A percentile compares a stretch with the other conserved stretches of the same genome.
These are phyloP conservation scores for Ilex paraguariensis DNA, from an alignment of 305 asterid species.

Conservation along the genomic window DNA sequence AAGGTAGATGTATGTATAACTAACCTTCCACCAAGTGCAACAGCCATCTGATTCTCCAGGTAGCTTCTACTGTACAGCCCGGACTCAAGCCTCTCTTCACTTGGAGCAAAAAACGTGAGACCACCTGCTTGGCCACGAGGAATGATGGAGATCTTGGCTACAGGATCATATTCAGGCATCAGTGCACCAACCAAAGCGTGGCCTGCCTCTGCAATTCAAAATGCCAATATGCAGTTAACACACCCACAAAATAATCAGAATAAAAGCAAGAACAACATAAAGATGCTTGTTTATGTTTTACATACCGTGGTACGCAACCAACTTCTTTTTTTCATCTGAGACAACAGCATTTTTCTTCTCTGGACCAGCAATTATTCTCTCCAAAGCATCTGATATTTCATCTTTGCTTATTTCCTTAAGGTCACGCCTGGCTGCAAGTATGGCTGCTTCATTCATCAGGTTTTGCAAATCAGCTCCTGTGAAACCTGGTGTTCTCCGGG, in stretches of 20 bases:
- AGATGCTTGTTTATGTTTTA: not conserved
- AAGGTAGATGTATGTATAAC: not conserved
- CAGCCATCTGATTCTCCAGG: slow-evolving; percentile 98
- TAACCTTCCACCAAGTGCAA: slow-evolving; percentile 96
- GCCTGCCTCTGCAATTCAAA: slow-evolving; percentile 71
- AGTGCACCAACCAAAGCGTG: slow-evolving; percentile 97
- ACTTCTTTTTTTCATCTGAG: slow-evolving; percentile 86
- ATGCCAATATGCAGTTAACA: not conserved
- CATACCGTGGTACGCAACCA: slow-evolving; percentile 87
- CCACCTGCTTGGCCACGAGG: slow-evolving; percentile 99
- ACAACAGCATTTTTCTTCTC: slow-evolving; percentile 97
- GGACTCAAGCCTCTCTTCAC: slow-evolving; percentile 93
- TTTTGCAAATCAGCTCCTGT: slow-evolving; percentile 96
- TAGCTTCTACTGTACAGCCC: slow-evolving; percentile 95
- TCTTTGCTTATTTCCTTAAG: slow-evolving; percentile 93
- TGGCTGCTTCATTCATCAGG: slow-evolving; percentile 96
- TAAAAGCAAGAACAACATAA: not conserved
- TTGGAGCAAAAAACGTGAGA: slow-evolving; percentile 91
- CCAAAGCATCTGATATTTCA: slow-evolving; percentile 89
- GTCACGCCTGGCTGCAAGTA: slow-evolving; percentile 91
- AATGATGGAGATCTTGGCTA: slow-evolving; percentile 92
- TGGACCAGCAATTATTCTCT: slow-evolving; percentile 93
- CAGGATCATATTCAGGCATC: slow-evolving; percentile 98
- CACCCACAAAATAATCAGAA: not conserved
- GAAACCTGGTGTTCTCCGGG: slow-evolving; percentile 96